Base-by-base conservation (phyloP, 2,329 filamentous ascomycete genomes). In the Calonectria hawksworthii region DNA sequence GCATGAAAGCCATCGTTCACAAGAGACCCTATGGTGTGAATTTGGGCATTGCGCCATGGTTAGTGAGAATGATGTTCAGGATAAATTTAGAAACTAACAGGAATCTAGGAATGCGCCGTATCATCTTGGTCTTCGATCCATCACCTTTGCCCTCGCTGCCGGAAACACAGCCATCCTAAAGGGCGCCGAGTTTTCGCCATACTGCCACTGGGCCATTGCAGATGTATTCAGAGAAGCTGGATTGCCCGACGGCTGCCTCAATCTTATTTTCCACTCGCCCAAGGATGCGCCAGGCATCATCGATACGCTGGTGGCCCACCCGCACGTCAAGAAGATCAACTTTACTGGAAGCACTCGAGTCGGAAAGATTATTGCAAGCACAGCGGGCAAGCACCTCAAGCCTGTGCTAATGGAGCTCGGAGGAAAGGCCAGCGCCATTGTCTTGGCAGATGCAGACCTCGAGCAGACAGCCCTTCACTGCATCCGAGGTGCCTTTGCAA, bases 371-470 rank as follows among this genome's bases (percentile, higher is more conserved):
- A 92, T 98, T 73, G 93, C 92, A 7, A 86, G 88, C 16, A 88
- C 90, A 9, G 94, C 94, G 0, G 95, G 93, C 30, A 91, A 93
- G 82, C 86, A 93, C 80, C 88, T 97, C 50, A 98, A 98, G 87
- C 95, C 94, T 0, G 90, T 94, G 1, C 86, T 97, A 1, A 89
- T 97, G 82, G 95, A 98, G 83, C 89, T 98, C 0, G 95, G 95
- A 3, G 95, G 95, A 50, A 98, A 98, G 84, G 93, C 93, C 0
- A 92, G 92, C 0, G 92, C 94, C 2, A 93, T 98, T 73, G 92
- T 98, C 1, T 91, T 94, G 82, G 92, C 94, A 54, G 95, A 98
- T 82, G 95, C 95, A n/a, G 90, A 98, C 80, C 81, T 98, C 44
- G 89, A 93, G 32, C 88, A 90, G 34, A 94, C 95, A 0, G 95